Conservation (phyloP, 345 rosid species). For the Excoecaria agallocha region DNA sequence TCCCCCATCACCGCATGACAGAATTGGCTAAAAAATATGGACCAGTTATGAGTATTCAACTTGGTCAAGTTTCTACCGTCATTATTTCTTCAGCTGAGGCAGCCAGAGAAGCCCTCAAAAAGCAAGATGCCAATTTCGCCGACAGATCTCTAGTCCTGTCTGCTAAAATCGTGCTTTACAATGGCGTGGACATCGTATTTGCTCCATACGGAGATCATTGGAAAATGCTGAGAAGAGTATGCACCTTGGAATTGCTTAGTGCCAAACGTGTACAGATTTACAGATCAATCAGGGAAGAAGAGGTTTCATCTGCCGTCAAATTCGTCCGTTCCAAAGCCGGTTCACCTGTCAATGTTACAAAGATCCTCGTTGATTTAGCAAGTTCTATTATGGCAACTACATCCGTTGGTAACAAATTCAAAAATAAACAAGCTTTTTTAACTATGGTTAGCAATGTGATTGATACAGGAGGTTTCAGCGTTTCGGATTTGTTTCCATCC, state of each 20-base stretch:
- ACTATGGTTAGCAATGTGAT: background rate
- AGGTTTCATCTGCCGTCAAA: background rate
- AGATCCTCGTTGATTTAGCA: conserved; percentile 8
- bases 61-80: conserved; percentile 7
- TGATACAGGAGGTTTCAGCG: background rate
- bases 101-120: conserved; percentile 34
- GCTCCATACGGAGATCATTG: conserved; percentile 27
- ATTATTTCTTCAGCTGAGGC: conserved; percentile 28
- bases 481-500: background rate
- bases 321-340: conserved; percentile 15
- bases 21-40: conserved; percentile 19
- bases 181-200: conserved; percentile 13
- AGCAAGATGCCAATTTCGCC: conserved; percentile 27
- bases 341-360: conserved; percentile 15
- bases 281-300: conserved; percentile 28
- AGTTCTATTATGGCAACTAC: conserved; percentile 22
- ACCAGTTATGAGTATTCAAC: conserved; percentile 17
- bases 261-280: conserved; percentile 21
- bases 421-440: conserved; percentile 20
- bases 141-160: conserved; percentile 3
- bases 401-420: conserved; percentile 24
- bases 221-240: conserved; percentile 29
- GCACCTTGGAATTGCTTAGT: conserved; percentile 15
- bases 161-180: background rate
- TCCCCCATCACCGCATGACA: conserved; percentile 4